Evolutionary conservation across 768 basidiomycete genomes (phyloP).

Genomic region (Pulveroboletus sp.): DNA sequence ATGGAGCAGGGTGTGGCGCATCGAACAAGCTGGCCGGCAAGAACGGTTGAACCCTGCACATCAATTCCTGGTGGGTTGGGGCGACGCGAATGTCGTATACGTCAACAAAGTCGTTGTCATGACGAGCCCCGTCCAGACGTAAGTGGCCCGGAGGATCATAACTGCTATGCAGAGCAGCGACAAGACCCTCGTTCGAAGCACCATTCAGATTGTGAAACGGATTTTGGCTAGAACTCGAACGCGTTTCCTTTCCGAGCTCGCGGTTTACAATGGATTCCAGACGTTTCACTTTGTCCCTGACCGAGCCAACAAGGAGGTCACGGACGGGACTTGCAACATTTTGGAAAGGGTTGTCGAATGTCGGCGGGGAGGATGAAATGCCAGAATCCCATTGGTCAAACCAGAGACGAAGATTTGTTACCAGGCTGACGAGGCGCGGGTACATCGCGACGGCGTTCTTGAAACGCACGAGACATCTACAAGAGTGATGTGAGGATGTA

Average conservation of each 20-base stretch:
- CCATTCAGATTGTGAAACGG: background rate
- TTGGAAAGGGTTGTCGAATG: constrained; percentile 46
- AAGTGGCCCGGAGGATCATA: constrained; percentile 57
- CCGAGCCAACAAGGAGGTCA: constrained; percentile 31
- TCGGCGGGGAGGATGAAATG: constrained; percentile 34
- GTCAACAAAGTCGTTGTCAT: constrained; percentile 62
- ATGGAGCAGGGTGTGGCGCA: constrained; percentile 60
- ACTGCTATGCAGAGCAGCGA: constrained; percentile 35
- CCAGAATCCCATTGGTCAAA: constrained; percentile 45
- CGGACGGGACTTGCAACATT: constrained; percentile 27
- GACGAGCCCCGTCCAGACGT: constrained; percentile 49
- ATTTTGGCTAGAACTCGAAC: constrained; percentile 12
- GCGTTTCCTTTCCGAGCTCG: constrained; percentile 39
- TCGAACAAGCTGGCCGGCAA: constrained; percentile 56
- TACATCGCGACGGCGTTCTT: constrained; percentile 49
- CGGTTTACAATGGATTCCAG: constrained; percentile 47
- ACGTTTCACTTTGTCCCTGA: constrained; percentile 32
- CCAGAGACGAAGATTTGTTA: constrained; percentile 44
- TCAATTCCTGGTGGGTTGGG: constrained; percentile 66
- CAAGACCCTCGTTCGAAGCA: constrained; percentile 33
- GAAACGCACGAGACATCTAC: constrained; percentile 54
- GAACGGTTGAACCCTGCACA: constrained; percentile 46
- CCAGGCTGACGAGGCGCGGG: constrained; percentile 40
- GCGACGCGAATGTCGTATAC: constrained; percentile 61
- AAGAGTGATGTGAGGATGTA: constrained; percentile 1